A percentile compares a stretch with the other conserved stretches of the same genome.
Evolutionary conservation across 108 stramenopile genomes (phyloP).

Genomic region (Cyclotella baltica): DNA sequence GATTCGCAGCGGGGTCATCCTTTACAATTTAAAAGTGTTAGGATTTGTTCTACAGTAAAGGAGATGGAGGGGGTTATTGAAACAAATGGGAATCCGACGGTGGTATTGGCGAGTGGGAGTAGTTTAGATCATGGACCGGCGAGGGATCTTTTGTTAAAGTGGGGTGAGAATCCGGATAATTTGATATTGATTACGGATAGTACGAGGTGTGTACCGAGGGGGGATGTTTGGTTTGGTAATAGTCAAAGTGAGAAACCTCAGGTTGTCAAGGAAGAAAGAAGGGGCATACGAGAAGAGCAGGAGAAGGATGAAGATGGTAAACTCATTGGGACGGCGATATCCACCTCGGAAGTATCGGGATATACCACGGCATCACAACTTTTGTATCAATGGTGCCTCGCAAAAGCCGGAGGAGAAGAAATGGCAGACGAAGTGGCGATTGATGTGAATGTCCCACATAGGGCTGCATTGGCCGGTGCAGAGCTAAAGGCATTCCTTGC

Average conservation of each 20-base stretch:
- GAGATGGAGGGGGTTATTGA: slow-evolving; percentile 67
- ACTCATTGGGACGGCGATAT: slow-evolving; percentile 56
- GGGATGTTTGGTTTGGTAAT: slow-evolving; percentile 43
- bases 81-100: slow-evolving; percentile 69
- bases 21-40: slow-evolving; percentile 61
- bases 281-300: slow-evolving; percentile 12
- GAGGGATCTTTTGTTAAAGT: slow-evolving; percentile 79
- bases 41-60: slow-evolving; percentile 59
- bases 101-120: slow-evolving; percentile 81
- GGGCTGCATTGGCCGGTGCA: slow-evolving; percentile 67
- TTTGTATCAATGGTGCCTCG: slow-evolving; percentile 77
- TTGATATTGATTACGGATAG: slow-evolving; percentile 85
- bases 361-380: slow-evolving; percentile 81
- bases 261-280: slow-evolving; percentile 6
- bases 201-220: slow-evolving; percentile 62
- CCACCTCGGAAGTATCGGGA: slow-evolving; percentile 45
- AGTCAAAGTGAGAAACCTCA: slow-evolving; percentile 17
- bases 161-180: slow-evolving; percentile 84
- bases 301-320: slow-evolving; percentile 46
- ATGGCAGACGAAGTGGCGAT: slow-evolving; percentile 85
- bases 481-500: slow-evolving; percentile 78
- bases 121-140: slow-evolving; percentile 83
- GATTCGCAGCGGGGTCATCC: slow-evolving; percentile 70
- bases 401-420: slow-evolving; percentile 79
- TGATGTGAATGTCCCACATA: slow-evolving; percentile 76